Base-by-base conservation (phyloP, 2,329 filamentous ascomycete genomes). In the Epichloe baconii region DNA sequence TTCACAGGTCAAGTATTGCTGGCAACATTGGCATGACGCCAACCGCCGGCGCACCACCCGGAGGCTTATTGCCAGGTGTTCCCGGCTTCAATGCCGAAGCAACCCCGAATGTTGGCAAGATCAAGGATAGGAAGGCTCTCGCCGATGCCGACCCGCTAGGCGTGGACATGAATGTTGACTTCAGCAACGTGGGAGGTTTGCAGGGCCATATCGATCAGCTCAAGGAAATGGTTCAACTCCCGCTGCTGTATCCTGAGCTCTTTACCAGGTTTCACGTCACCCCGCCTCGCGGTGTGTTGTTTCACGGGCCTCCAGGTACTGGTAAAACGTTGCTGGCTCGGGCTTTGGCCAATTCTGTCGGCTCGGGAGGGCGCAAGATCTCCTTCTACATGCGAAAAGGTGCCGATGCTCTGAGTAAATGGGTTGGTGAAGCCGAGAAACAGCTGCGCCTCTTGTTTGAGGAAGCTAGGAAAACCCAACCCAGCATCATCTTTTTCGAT, bases 361-460 rank as follows among this genome's bases (percentile, higher is more conserved):
- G 88, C 56, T 82, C 86, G 12, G 86, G 91, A 47, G 91, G 91
- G 21, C 84, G 85, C 58, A 97, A 97, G 66, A 93, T 98, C 56
- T 97, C 90, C 0, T 98, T 98, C 61, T 98, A 97, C 69, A 98
- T 98, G 93, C 85, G 93, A 54, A 98, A 98, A 69, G 94, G 93
- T 64, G 94, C 93, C 23, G 93, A 98, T 76, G 90, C 90, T 15
- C 73, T 98, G 55, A 96, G 90, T 68, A 98, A 98, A 69, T 98
- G 93, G 93, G 93, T 98, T 49, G 93, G 93, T 64, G 93, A 98
- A 68, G 93, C 94, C 10, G 93, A 98, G 69, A 85, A 91, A 68
- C 93, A 98, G 65, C 79, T 98, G 50, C 83, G 93, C 44, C 72
- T 97, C 52, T 76, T 98, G 5, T 98, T 98, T 57, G 93, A 97